Conservation (phyloP, 345 rosid species). For the Excoecaria cochinchinensis region DNA sequence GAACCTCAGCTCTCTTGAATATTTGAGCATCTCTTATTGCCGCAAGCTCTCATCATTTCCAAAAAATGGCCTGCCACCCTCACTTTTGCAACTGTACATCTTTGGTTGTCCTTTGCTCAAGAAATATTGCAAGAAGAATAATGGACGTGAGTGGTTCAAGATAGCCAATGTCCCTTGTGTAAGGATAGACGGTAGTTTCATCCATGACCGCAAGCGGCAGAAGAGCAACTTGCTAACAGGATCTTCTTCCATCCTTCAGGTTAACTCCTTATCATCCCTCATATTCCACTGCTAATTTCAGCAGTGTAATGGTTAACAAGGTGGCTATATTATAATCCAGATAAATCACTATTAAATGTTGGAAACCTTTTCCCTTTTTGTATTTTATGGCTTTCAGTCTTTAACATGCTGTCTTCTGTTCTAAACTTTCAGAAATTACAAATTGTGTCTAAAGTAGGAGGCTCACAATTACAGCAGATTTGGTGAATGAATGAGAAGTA, state of each 20-base stretch:
- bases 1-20: conserved; percentile 6
- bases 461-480: background rate
- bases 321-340: background rate
- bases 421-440: no score
- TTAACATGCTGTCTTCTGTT: background rate
- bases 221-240: no score
- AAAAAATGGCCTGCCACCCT: conserved; percentile 5
- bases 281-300: background rate
- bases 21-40: conserved; percentile 1
- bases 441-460: no score
- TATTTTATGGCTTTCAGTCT: background rate
- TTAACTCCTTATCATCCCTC: background rate
- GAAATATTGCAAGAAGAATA: conserved; percentile 1
- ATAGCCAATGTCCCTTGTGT: conserved; percentile 2
- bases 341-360: background rate
- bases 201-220: background rate
- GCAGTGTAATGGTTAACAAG: background rate
- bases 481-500: background rate
- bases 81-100: background rate
- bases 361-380: background rate
- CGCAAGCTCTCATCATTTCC: conserved; percentile 5
- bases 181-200: background rate
- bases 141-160: conserved; percentile 3
- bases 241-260: no score
- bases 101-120: background rate